phyloP scores from a whole-genome alignment of 495 filamentous ascomycete species.

The Podospora pseudopauciseta region DNA sequence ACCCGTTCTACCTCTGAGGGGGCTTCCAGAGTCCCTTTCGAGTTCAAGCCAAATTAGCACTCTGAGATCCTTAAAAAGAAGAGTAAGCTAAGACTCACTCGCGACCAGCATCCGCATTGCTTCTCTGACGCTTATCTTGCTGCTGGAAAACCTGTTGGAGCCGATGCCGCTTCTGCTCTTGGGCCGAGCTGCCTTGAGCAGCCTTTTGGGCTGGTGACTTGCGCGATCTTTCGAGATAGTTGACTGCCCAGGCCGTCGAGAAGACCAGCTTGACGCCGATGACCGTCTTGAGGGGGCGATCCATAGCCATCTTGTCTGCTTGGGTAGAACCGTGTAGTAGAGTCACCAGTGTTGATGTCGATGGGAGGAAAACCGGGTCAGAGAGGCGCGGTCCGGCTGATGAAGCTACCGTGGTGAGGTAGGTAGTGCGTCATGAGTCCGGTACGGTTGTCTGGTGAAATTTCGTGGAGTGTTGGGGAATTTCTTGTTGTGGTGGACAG shows the following conservation, averaged over 20 bases:
- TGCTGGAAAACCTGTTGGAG: not conserved
- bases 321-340: not conserved
- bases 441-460: not conserved
- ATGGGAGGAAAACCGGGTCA: not conserved
- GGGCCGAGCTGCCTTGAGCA: not conserved
- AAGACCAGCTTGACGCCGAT: not conserved
- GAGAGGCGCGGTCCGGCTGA: not conserved
- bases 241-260: not conserved
- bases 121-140: not conserved
- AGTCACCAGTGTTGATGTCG: not conserved
- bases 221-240: not conserved
- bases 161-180: not conserved
- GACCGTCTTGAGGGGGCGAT: not conserved
- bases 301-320: not conserved
- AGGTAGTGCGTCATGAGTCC: not conserved
- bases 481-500: not conserved
- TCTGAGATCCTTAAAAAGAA: not conserved
- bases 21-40: not conserved
- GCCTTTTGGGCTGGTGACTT: not conserved
- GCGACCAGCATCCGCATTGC: not conserved
- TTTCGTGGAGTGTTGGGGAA: not conserved
- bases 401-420: not conserved
- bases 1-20: not conserved
- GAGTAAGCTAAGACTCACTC: not conserved
- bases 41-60: not conserved